Base-by-base conservation (phyloP, 2,329 filamentous ascomycete genomes). In the Sporothrix euskadiensis region DNA sequence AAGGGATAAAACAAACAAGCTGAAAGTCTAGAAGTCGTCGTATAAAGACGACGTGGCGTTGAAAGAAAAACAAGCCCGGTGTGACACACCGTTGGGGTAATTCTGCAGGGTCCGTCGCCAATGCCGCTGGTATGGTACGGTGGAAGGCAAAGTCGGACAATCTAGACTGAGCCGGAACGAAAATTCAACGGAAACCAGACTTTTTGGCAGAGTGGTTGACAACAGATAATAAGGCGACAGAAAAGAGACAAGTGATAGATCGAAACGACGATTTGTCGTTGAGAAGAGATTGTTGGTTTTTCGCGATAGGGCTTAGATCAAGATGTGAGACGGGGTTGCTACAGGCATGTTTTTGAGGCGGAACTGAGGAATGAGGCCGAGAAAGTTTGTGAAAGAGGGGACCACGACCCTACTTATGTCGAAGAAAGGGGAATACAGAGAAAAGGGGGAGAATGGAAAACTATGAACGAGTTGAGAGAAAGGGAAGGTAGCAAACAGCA, bases 321-420 rank as follows among this genome's bases (percentile, higher is more conserved):
- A 35, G 57, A 12, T 32, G 57, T 39, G 61, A 16, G 30, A 12
- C 8, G 61, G 19, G 10, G 9, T 2, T n/a, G 44, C 14, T n/a
- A 30, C 30, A 66, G 39, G 7, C n/a, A 65, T 39, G 59, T 22
- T 16, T 1, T 3, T 22, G 39, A n/a, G 19, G 22, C 4, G 4
- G 2, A 22, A 22, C 14, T 61, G 39, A n/a, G 6, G n/a, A 47
- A 47, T 26, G 12, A 66, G n/a, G 22, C 59, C 6, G 32, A 26
- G 44, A 65, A 65, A 22, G 19, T 44, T 41, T n/a, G 10, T 7
- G 14, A 16, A 47, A 41, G 39, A 47, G 22, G 39, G 61, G n/a
- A 35, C 19, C 39, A 47, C 39, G 39, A 66, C 47, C 10, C 61
- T 66, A 66, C 61, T 66, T 66, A 66, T 66, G 44, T 30, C n/a